Evolutionary conservation across 495 filamentous ascomycete genomes (phyloP).

Genomic region (Tuber brumale): DNA sequence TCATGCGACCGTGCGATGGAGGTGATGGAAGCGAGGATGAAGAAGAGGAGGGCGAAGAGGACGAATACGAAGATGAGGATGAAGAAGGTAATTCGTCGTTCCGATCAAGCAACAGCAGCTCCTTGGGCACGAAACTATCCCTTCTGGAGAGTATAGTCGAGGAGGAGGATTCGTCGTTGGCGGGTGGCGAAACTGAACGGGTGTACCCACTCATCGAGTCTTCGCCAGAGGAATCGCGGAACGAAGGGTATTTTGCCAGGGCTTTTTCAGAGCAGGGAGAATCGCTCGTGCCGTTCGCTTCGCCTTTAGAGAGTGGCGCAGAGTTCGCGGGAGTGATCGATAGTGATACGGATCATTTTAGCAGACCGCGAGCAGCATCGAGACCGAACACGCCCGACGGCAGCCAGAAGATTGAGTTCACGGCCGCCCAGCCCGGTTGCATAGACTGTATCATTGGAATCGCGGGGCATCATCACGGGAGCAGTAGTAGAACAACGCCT

Average conservation of each 20-base stretch:
- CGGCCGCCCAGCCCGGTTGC: constrained; percentile 23
- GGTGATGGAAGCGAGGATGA: constrained; percentile 31
- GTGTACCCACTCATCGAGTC: constrained; percentile 12
- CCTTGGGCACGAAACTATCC: constrained; percentile 25
- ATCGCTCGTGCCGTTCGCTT: neutral
- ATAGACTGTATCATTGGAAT: constrained; percentile 32
- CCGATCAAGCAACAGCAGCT: constrained; percentile 1
- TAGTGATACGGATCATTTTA: constrained; percentile 29
- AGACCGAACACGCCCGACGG: constrained; percentile 31
- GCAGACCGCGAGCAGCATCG: constrained; percentile 25
- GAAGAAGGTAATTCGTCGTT: constrained; percentile 19
- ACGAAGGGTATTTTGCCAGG: constrained; percentile 20
- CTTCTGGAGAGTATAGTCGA: constrained; percentile 23
- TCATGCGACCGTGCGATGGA: constrained; percentile 27
- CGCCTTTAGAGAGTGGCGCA: constrained; percentile 9
- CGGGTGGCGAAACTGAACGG: constrained; percentile 7
- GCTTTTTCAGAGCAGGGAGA: neutral
- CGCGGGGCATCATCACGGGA: constrained; percentile 24
- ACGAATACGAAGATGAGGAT: constrained; percentile 9
- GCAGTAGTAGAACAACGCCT: constrained; percentile 6
- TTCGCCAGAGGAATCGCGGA: constrained; percentile 17
- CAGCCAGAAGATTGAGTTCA: constrained; percentile 25
- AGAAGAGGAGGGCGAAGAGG: constrained; percentile 13
- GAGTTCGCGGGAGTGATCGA: constrained; percentile 10
- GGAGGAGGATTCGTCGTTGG: constrained; percentile 23